phyloP scores from a whole-genome alignment of 2,329 filamentous ascomycete species.

The Sporothrix sp. region DNA sequence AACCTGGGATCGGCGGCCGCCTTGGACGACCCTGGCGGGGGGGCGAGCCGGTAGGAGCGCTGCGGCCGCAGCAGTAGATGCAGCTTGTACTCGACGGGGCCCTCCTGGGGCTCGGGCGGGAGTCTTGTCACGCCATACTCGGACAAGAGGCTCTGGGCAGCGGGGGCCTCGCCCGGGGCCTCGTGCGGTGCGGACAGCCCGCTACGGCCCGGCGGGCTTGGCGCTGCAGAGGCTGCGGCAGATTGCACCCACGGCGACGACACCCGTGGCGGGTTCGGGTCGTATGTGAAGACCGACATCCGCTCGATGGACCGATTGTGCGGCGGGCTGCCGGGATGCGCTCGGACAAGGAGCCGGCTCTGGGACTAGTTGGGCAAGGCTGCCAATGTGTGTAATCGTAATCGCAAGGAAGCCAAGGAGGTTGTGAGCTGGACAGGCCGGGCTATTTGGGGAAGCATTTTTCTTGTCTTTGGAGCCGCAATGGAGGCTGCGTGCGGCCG shows the following conservation, averaged over 20 bases:
- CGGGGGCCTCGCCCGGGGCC: conserved; percentile 16
- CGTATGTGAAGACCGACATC: conserved; percentile 95
- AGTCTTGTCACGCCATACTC: conserved; percentile 64
- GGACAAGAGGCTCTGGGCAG: conserved; percentile 35
- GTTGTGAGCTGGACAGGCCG: background rate
- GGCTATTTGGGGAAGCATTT: conserved; percentile 14
- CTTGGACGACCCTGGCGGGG: conserved; percentile 29
- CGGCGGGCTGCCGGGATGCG: no score
- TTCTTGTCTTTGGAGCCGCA: background rate
- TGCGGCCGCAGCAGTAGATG: conserved; percentile 76
- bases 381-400: conserved; percentile 4
- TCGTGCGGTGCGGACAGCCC: conserved; percentile 16
- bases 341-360: background rate
- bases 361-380: background rate
- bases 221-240: conserved; percentile 29
- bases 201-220: background rate
- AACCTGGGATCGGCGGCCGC: conserved; percentile 22
- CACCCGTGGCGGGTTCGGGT: conserved; percentile 76
- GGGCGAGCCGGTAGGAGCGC: conserved; percentile 61
- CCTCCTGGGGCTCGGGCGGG: conserved; percentile 84
- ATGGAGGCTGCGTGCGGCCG: background rate
- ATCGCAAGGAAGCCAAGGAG: conserved; percentile 8
- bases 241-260: conserved; percentile 79
- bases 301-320: background rate
- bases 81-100: conserved; percentile 92